Conservation (phyloP, 768 basidiomycete species). For the Hemileccinum impolitum region DNA sequence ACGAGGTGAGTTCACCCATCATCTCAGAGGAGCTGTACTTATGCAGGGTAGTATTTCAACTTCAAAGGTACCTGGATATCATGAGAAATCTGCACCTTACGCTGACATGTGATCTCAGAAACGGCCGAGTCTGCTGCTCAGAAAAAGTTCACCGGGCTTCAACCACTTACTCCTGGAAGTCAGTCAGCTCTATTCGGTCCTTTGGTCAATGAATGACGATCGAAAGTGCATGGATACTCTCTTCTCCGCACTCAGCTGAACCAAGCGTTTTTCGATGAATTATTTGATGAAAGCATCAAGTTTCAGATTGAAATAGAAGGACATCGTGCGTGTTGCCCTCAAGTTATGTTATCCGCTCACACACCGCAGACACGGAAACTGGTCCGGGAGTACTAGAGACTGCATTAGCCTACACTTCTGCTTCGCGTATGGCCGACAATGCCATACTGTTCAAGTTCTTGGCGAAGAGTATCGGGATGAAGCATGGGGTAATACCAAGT, state of each 20-base stretch:
- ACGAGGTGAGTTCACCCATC: constrained; percentile 57
- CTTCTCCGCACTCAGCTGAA: constrained; percentile 88
- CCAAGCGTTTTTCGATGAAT: constrained; percentile 81
- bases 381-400: constrained; percentile 88
- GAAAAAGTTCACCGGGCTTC: constrained; percentile 73
- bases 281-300: constrained; percentile 70
- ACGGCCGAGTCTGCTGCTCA: constrained; percentile 71
- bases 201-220: constrained; percentile 4
- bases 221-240: constrained; percentile 93
- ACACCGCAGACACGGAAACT: constrained; percentile 76
- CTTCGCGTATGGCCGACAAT: constrained; percentile 83
- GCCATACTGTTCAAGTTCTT: constrained; percentile 90
- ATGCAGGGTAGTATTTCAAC: constrained; percentile 67
- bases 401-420: constrained; percentile 80
- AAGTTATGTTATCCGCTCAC: constrained; percentile 1
- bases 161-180: constrained; percentile 92
- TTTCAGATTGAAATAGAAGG: constrained; percentile 85
- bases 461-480: constrained; percentile 90
- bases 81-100: background rate
- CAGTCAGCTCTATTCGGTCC: constrained; percentile 30
- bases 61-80: constrained; percentile 64
- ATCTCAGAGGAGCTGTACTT: constrained; percentile 1
- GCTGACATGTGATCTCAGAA: constrained; percentile 45
- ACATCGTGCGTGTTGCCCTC: constrained; percentile 57
- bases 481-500: constrained; percentile 83